These are phyloP conservation scores for Mallotus japonicus DNA, from an alignment of 441 rosid species.

Conservation along the genomic window DNA sequence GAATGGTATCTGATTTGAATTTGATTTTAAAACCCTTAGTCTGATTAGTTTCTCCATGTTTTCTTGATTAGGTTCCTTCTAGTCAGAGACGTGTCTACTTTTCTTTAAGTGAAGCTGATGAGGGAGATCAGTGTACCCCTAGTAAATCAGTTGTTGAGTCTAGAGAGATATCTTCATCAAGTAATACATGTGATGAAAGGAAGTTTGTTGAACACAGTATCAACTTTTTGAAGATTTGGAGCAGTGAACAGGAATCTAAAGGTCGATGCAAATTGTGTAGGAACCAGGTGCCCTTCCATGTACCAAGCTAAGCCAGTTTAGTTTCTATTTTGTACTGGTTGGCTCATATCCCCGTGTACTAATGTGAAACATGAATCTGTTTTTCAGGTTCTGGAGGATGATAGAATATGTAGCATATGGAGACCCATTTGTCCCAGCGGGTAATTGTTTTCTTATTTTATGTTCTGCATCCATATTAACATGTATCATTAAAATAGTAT, in stretches of 20 bases:
- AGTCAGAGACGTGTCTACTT: constrained; percentile 82
- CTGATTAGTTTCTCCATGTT: constrained; percentile 15
- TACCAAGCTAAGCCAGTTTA: not conserved
- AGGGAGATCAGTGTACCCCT: constrained; percentile 37
- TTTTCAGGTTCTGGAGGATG: constrained; percentile 63
- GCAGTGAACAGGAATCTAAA: constrained; percentile 75
- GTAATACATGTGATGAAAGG: constrained; percentile 48
- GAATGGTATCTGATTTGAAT: not conserved
- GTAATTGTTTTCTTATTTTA: constrained; percentile 37
- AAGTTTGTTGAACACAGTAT: constrained; percentile 74
- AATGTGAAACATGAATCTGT: constrained; percentile 7
- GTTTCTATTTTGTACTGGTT: not conserved
- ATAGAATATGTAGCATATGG: constrained; percentile 82
- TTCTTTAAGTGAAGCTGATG: constrained; percentile 68
- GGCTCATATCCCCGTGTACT: not conserved
- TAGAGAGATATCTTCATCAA: constrained; percentile 58
- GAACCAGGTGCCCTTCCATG: constrained; percentile 61
- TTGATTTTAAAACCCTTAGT: not conserved
- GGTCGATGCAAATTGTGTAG: constrained; percentile 79
- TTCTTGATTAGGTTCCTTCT: constrained; percentile 72
- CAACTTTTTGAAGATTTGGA: constrained; percentile 87
- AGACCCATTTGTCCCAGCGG: constrained; percentile 89
- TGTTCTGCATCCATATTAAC: no score
- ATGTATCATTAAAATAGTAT: no score
- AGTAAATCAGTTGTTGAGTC: constrained; percentile 58